These are phyloP conservation scores for Ophiosphaerella korrae DNA, from an alignment of 2,329 filamentous ascomycete genomes.

Conservation along the genomic window DNA sequence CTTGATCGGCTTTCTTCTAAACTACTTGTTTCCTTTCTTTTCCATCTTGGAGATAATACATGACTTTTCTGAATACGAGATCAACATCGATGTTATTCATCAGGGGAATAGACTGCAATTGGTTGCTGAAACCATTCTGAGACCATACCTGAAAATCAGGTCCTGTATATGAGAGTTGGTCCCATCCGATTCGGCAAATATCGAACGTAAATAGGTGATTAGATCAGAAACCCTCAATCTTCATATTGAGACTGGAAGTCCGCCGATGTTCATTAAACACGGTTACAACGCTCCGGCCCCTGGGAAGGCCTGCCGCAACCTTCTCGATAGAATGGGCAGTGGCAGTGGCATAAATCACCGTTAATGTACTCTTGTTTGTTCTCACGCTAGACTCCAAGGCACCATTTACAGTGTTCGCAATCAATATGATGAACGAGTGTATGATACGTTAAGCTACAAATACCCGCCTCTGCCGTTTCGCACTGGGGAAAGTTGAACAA, in stretches of 20 bases:
- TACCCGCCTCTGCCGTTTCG: slow-evolving; percentile 1
- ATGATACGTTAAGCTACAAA: not conserved
- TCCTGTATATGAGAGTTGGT: slow-evolving; percentile 5
- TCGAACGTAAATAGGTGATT: slow-evolving; percentile 11
- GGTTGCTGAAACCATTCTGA: no score
- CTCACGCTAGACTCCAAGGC: slow-evolving; percentile 8
- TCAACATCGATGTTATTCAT: no score
- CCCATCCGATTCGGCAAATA: slow-evolving; percentile 7
- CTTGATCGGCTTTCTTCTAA: slow-evolving; percentile 9
- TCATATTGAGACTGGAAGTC: slow-evolving; percentile 9
- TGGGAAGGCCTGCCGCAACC: slow-evolving; percentile 8
- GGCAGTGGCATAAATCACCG: slow-evolving; percentile 7
- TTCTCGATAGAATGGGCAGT: slow-evolving; percentile 8
- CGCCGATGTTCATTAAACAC: slow-evolving; percentile 9
- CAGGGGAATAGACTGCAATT: no score
- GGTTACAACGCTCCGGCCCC: slow-evolving; percentile 7
- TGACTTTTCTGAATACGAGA: no score
- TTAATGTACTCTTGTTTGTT: slow-evolving; percentile 8
- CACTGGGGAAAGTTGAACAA: slow-evolving; percentile 3
- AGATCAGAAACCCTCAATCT: slow-evolving; percentile 9
- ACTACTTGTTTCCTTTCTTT: slow-evolving; percentile 1
- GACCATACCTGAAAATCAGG: slow-evolving; percentile 2
- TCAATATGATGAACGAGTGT: slow-evolving; percentile 2
- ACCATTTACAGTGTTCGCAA: slow-evolving; percentile 9
- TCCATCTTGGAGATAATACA: no score